These are phyloP conservation scores for Arabidopsis suecica DNA, from an alignment of 345 rosid species.

Conservation along the genomic window DNA sequence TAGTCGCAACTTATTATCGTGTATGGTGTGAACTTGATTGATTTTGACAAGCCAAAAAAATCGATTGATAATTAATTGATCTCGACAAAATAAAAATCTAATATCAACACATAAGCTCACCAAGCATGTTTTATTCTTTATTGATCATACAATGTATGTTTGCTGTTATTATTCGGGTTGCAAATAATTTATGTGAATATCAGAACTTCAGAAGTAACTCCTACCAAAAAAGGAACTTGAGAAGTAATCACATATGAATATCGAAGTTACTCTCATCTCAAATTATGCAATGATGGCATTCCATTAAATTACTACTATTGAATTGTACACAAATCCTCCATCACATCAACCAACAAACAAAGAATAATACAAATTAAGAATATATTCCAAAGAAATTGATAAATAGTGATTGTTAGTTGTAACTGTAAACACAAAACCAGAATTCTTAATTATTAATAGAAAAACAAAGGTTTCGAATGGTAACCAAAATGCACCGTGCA, in stretches of 20 bases:
- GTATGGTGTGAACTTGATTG: too few species aligned
- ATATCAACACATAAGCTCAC: background rate
- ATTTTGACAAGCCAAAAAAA: too few species aligned
- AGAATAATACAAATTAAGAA: background rate
- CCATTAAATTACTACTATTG: background rate
- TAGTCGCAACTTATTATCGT: too few species aligned
- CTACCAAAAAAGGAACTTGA: too few species aligned
- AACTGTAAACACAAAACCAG: constrained; percentile 34
- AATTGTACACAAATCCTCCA: constrained; percentile 31
- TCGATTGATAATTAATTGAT: too few species aligned
- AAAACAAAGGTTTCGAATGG: background rate
- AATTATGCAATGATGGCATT: background rate
- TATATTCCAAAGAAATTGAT: background rate
- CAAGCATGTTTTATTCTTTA: background rate
- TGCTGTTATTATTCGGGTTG: background rate
- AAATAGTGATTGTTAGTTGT: constrained; percentile 29
- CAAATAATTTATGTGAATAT: background rate
- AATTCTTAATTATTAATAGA: constrained; percentile 3
- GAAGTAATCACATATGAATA: background rate
- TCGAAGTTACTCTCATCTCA: constrained; percentile 12
- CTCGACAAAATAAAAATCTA: too few species aligned
- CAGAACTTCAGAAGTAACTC: too few species aligned
- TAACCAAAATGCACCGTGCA: too few species aligned
- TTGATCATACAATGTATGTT: background rate
- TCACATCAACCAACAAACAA: constrained; percentile 28